Base-by-base conservation (phyloP, 225 moss, liverwort and hornwort genomes). In the Marchantia polymorpha region DNA sequence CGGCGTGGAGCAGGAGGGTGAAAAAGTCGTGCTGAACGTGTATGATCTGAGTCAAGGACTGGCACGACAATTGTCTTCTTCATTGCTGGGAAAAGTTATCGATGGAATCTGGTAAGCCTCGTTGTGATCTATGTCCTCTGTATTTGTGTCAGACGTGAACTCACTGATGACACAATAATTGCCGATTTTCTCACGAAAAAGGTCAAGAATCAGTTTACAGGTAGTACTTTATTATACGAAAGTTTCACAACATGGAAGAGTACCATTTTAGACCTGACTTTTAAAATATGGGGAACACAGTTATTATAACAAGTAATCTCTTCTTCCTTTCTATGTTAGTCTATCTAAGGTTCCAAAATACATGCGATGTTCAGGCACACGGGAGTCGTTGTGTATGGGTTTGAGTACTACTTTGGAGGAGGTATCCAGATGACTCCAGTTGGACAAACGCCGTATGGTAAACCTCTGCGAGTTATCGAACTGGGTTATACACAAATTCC, bases 11-110 rank as follows among this genome's bases (percentile, higher is more conserved):
- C 86, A 94, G 90, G 91, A 89, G 50, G 96, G 92, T 72, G 92
- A 90, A 81, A 92, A 88, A 72, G 96, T 96, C 77, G 91, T 92
- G 52, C 86, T 96, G 51, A 91, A 91, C 80, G 84, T 96, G 23
- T 96, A 96, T 51, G 96, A 96, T 77, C 85, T 96, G 7, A 96
- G 96, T 77, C 94, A 91, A 90, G 96, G 96, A 70, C 71, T 96
- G 81, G 94, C 96, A 3, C 89, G 91, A 72, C 94, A 94, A 83
- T 90, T 96, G 27, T 96, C 96, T 52, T 85, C 94, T 10, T 90
- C 94, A 52, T 91, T 94, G 82, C 84, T 96, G 83, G 96, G 96
- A 3, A 94, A 96, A 85, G 92, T 87, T 6, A 94, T 96, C 55
- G 96, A 96, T 54, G 96, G 92, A 51, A 94, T 95, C 75, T 95